Percentiles rank a stretch among this genome's conserved stretches.
Conservation (phyloP, 2,329 filamentous ascomycete species). For the Paecilomyces dactylethromorphus region DNA sequence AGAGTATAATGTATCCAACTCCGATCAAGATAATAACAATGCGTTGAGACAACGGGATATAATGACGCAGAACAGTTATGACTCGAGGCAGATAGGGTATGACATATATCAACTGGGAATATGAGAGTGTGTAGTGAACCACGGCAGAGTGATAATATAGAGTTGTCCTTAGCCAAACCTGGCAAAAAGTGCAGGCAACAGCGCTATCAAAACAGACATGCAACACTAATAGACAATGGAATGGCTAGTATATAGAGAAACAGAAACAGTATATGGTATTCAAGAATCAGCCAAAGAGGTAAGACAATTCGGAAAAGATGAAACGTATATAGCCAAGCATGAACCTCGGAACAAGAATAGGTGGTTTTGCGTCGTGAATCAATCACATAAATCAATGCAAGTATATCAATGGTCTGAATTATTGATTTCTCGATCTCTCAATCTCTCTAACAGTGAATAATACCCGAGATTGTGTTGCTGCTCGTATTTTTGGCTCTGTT, state of each 20-base stretch:
- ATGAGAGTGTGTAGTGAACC: not conserved
- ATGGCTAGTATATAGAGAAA: not conserved
- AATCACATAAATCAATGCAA: not conserved
- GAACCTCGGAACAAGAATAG: not conserved
- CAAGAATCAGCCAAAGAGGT: not conserved
- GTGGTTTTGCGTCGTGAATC: not conserved
- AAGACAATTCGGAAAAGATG: not conserved
- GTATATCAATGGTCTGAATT: not conserved
- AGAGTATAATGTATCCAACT: not conserved
- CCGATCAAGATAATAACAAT: not conserved
- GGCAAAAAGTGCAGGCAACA: not conserved
- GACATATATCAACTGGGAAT: not conserved
- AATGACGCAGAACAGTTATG: not conserved
- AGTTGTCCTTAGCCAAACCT: not conserved
- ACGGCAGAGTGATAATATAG: not conserved
- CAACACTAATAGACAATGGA: not conserved
- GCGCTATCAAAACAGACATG: not conserved
- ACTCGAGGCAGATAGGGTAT: not conserved
- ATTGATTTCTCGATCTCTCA: not conserved
- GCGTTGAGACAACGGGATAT: not conserved
- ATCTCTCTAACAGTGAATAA: not conserved
- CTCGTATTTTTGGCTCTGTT: not conserved
- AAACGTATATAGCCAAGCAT: not conserved
- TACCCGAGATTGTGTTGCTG: not conserved
- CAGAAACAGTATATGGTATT: not conserved